These are phyloP conservation scores for Rhodotorula sp. DNA, from an alignment of 1,284 basidiomycete species.

Conservation along the genomic window DNA sequence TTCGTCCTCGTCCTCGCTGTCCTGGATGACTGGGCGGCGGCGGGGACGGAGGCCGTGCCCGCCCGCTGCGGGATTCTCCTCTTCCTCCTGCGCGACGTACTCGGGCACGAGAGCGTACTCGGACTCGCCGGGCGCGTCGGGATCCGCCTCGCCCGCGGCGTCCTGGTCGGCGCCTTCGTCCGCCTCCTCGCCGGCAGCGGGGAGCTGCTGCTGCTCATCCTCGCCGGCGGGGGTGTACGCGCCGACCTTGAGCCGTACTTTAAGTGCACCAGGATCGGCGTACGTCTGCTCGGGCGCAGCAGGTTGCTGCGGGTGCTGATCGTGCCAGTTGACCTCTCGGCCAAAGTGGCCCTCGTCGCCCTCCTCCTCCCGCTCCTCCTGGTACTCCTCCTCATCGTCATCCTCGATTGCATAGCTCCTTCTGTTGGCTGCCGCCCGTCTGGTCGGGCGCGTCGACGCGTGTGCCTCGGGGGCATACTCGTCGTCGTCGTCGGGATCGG, in stretches of 20 bases:
- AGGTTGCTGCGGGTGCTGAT: not conserved
- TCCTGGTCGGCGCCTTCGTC: slow-evolving; percentile 1
- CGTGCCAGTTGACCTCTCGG: not conserved
- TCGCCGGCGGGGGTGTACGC: not conserved
- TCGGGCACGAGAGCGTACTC: not conserved
- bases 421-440: not conserved
- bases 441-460: not conserved
- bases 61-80: not conserved
- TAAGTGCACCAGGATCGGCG: not conserved
- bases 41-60: slow-evolving; percentile 5
- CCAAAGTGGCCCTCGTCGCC: no score
- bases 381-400: slow-evolving; percentile 4
- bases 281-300: not conserved
- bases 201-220: not conserved
- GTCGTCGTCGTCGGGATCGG: not conserved
- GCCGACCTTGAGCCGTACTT: slow-evolving; percentile 4
- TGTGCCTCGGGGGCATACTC: not conserved
- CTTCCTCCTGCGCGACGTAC: not conserved
- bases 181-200: not conserved
- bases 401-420: slow-evolving; percentile 61
- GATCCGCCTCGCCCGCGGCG: slow-evolving; percentile 3
- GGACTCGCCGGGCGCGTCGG: not conserved
- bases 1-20: slow-evolving; percentile 5
- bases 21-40: not conserved
- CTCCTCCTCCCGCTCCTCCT: not conserved